phyloP scores from a whole-genome alignment of 148 eudicot genomes.

The Tetragonia tetragonoides region DNA sequence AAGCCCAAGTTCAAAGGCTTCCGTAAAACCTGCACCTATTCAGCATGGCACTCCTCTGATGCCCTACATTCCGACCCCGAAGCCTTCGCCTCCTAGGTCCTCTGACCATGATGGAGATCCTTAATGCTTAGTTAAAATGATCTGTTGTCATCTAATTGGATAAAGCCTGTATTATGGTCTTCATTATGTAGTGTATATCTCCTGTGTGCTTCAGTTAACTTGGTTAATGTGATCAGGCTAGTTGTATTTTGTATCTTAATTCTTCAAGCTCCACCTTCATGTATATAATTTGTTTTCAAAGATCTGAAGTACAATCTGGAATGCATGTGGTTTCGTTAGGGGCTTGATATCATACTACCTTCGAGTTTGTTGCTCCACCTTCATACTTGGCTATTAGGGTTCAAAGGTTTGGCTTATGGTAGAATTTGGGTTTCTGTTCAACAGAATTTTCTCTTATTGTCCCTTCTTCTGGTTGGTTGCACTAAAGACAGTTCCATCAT shows the following conservation, averaged over 20 bases:
- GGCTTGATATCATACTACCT: too few species aligned
- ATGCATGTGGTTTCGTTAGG: too few species aligned
- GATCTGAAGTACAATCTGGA: too few species aligned
- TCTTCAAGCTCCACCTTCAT: not conserved
- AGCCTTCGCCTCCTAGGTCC: constrained; percentile 25
- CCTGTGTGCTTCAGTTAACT: not conserved
- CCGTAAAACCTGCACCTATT: constrained; percentile 21
- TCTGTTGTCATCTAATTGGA: not conserved
- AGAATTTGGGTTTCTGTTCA: too few species aligned
- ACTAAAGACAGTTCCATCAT: too few species aligned
- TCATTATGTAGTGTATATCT: not conserved
- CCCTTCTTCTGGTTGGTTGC: too few species aligned
- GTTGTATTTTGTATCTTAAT: not conserved
- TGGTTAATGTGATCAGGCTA: not conserved
- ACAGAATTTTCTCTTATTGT: too few species aligned
- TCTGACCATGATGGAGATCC: constrained; percentile 5
- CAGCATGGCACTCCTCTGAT: constrained; percentile 23
- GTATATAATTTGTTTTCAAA: not conserved
- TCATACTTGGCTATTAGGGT: too few species aligned
- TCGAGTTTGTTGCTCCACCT: too few species aligned
- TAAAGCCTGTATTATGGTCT: not conserved
- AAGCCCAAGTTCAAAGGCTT: constrained; percentile 31
- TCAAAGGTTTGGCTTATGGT: too few species aligned
- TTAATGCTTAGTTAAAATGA: not conserved
- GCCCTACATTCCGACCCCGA: constrained; percentile 29